Conservation (phyloP, 768 basidiomycete species). For the Termitomyces eurrhizus region DNA sequence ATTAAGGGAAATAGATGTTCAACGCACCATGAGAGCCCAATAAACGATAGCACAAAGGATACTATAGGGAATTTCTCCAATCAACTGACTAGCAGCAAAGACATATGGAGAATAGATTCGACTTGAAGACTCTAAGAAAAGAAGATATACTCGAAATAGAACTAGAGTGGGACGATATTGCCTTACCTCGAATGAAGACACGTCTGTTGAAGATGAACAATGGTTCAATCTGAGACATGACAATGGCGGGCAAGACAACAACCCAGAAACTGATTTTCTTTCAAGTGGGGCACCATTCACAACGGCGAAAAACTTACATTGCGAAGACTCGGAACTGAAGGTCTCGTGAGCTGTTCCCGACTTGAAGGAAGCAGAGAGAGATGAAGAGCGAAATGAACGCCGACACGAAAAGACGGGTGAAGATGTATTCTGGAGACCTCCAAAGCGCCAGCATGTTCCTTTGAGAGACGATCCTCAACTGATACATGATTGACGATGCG, state of each 20-base stretch:
- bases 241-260: conserved; percentile 63
- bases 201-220: conserved; percentile 73
- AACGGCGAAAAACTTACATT: conserved; percentile 42
- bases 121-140: conserved; percentile 61
- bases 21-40: conserved; percentile 66
- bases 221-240: conserved; percentile 82
- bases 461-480: conserved; percentile 61
- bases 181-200: conserved; percentile 33
- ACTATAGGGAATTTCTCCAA: conserved; percentile 79
- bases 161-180: conserved; percentile 3
- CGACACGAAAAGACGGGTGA: conserved; percentile 76
- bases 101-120: conserved; percentile 85
- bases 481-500: conserved; percentile 73
- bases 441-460: conserved; percentile 73
- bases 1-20: neutral
- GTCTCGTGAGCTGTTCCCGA: conserved; percentile 60
- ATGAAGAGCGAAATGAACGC: conserved; percentile 67
- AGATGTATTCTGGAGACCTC: conserved; percentile 84
- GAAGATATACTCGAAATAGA: neutral
- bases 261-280: conserved; percentile 54
- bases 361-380: conserved; percentile 75
- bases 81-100: conserved; percentile 77
- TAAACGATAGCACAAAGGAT: conserved; percentile 68
- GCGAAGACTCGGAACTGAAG: conserved; percentile 80
- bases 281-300: neutral